Base-by-base conservation (phyloP, 371 early-diverging fungal genomes). In the Mucor lusitanicus region DNA sequence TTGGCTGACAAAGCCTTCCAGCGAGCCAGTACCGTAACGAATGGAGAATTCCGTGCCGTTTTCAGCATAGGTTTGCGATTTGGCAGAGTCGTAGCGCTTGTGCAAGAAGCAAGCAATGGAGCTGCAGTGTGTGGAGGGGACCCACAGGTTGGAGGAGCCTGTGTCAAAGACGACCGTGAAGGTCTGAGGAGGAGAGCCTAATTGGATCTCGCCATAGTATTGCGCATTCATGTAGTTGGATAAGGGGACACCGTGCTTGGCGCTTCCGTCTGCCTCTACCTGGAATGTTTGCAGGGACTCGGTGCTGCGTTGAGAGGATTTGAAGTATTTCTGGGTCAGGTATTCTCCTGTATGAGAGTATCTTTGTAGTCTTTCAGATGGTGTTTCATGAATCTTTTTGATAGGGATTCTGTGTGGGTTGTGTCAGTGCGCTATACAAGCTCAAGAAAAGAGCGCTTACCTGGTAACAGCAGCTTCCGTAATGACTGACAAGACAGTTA, bases 81-180 rank as follows among this genome's bases (percentile, higher is more conserved):
- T 71, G 46, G 67, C 67, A 48, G 93, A 86, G 74, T 95, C 93
- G 78, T 86, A 98, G 23, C 91, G 86, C 23, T 81, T 68, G 74
- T 97, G 97, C 64, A 97, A 81, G 85, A 90, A 95, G 71, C 98
- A 98, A 6, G 97, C 94, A 69, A 98, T 94, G 2, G 94, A 92
- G 33, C 76, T 81, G 85, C 97, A 97, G 55, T 90, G 90, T 5
- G 91, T 91, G 19, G 94, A 94, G 5, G 97, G 97, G 15, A 98
- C 96, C 97, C 97, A 96, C 33, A 96, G 83, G 73, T 96, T 95
- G 37, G 92, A 90, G 25, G 95, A 94, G 23, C 95, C 98, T 8
- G 97, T 97, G 78, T 97, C 98, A 63, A 97, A 93, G 15, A 99
- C 91, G 30, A 97, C 95, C 28, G 89, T 89, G 82, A 98, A 98